phyloP scores from a whole-genome alignment of 2,329 filamentous ascomycete species.

The Ceratocystis ficicola region DNA sequence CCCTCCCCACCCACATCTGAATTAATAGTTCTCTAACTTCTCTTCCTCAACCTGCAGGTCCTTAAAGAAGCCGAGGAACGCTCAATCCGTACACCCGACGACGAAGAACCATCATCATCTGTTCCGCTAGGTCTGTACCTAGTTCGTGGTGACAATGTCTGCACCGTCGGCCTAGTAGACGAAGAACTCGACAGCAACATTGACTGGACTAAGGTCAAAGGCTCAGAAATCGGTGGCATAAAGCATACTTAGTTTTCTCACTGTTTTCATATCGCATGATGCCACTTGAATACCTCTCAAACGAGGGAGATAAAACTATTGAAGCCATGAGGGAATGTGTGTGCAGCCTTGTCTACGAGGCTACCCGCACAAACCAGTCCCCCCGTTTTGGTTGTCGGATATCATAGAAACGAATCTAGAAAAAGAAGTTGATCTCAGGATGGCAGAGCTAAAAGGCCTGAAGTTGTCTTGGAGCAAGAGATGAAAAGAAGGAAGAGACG shows the following conservation, averaged over 20 bases:
- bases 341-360: background rate
- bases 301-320: background rate
- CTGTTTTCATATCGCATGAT: background rate
- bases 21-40: background rate
- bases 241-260: slow-evolving; percentile 46
- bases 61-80: slow-evolving; percentile 74
- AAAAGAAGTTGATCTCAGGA: background rate
- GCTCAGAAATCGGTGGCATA: slow-evolving; percentile 68
- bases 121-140: slow-evolving; percentile 81
- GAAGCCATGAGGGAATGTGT: background rate
- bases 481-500: background rate
- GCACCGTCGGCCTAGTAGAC: slow-evolving; percentile 77
- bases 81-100: slow-evolving; percentile 75
- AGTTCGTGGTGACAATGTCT: slow-evolving; percentile 88
- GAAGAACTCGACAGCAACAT: slow-evolving; percentile 81
- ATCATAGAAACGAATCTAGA: background rate
- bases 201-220: slow-evolving; percentile 83
- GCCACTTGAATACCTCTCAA: background rate
- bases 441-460: no score
- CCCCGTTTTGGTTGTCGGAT: background rate
- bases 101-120: slow-evolving; percentile 66
- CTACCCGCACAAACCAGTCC: background rate
- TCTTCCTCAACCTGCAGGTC: slow-evolving; percentile 41
- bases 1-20: slow-evolving; percentile 26
- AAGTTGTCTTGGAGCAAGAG: background rate